Evolutionary conservation across 2,329 filamentous ascomycete genomes (phyloP), one percentile per base, ranked within the genome.

Genomic region (Xylariales sp.): DNA sequence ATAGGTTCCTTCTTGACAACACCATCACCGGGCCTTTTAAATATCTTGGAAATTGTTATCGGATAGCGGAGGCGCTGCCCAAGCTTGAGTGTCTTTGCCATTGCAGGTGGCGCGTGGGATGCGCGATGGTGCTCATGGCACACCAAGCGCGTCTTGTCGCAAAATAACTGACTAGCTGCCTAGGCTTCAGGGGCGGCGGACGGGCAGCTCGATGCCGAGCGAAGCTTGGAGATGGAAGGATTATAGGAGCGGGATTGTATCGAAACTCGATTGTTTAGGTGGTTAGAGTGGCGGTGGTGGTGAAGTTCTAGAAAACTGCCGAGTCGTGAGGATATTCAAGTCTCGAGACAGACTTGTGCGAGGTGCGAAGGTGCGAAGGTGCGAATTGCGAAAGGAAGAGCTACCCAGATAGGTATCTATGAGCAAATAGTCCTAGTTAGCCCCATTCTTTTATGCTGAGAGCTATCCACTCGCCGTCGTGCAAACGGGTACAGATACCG

Each of bases 1-100:
- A 98, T 86, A 63, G 89, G 86, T 75, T 94, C 91, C 76, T 93
- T 84, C 80, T 91, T 91, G 75, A 89, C 86, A 76, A 99, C 87
- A 69, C 86, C 78, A 75, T 97, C 93, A 80, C 92, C 91, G 23
- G 88, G 87, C 72, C 85, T 83, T 80, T 93, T 94, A 73, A 95
- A 87, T 69, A 98, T 86, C 80, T 93, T 91, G 75, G 90, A 94
- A 81, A 99, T 91, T 74, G 91, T 97, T 81, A 98, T 94, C 75
- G 96, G 96, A 81, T 98, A 99, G 81, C 91, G 92, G 74, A 97
- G 88, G 81, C 88, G 85, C 74, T 84, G 81, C 76, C 88, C 88
- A 65, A 90, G 77, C 63, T 80, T 83, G 65, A 90, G 78, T 68
- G 77, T 79, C 73, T 85, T 84, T 62, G 80, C 80, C 82, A 84